Evolutionary conservation across 2,329 filamentous ascomycete genomes (phyloP), one percentile per base, ranked within the genome.

Genomic region (Madurella fahalii): DNA sequence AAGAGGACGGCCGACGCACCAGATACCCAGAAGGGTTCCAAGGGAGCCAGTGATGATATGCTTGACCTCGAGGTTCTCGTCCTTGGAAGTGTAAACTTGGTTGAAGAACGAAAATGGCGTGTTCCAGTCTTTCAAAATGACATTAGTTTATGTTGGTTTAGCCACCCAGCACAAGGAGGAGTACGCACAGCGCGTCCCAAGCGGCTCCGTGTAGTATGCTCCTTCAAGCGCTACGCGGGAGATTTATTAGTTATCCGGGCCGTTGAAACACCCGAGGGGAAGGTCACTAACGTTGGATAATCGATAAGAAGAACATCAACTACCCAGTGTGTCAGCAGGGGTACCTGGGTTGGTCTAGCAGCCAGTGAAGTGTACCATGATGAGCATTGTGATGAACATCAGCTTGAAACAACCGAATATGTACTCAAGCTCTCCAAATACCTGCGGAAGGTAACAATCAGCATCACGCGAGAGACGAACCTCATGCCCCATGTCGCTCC

Each of bases 101-200:
- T 67, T 71, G 59, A 74, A 73, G 58, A 74, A 73, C 5, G 65
- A 65, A 34, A 71, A 74, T 1, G 72, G 71, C 0, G 60, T 53
- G 18, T 61, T 61, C 59, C 59, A 60, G 17, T 48, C 58, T 61
- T 16, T 2, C n/a, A 2, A 31, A 31, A 13, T 11, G 37, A 7
- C 25, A 25, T 40, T 30, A 42, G 31, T 31, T 49, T 60, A 56
- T n/a, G 5, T 39, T n/a, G 34, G 16, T 34, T 7, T 2, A 37
- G 12, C n/a, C 3, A 5, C 5, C 7, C 15, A n/a, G n/a, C n/a
- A 13, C 20, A 3, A 13, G 4, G 20, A 16, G 30, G 20, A 9
- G 13, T 9, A 53, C 56, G 30, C 63, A 73, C 72, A 71, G 54
- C 66, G 69, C 1, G 71, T 67, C 2, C 71, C 68, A 4, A 71